phyloP scores from a whole-genome alignment of 2,329 filamentous ascomycete genomes.

The Chaetomium sp. region DNA sequence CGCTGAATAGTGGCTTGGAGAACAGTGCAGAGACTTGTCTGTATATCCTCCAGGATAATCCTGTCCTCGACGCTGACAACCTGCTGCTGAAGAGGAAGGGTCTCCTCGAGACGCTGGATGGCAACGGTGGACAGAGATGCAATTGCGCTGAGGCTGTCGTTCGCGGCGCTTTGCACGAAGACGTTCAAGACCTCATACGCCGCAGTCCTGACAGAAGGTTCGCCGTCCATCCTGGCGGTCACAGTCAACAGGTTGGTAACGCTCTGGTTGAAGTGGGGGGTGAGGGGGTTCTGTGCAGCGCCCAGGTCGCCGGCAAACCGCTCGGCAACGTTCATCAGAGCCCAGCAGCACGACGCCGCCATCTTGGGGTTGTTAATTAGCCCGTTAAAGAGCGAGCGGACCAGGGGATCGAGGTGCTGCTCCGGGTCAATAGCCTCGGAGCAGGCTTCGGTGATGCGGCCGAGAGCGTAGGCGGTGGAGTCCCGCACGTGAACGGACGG shows the following conservation, averaged over 20 bases:
- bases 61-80: constrained; percentile 97
- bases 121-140: constrained; percentile 84
- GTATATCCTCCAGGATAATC: constrained; percentile 95
- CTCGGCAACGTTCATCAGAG: constrained; percentile 96
- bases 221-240: constrained; percentile 78
- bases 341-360: constrained; percentile 98
- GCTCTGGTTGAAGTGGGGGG: constrained; percentile 90
- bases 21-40: constrained; percentile 91
- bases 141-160: constrained; percentile 79
- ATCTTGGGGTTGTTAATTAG: constrained; percentile 93
- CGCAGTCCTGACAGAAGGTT: constrained; percentile 88
- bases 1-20: constrained; percentile 89
- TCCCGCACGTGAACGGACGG: constrained; percentile 87
- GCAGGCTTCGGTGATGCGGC: constrained; percentile 92
- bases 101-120: constrained; percentile 87
- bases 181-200: constrained; percentile 96
- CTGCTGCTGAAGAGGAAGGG: constrained; percentile 84
- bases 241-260: constrained; percentile 82
- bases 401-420: constrained; percentile 79
- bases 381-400: constrained; percentile 86
- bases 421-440: constrained; percentile 87
- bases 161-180: constrained; percentile 88
- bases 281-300: constrained; percentile 76
- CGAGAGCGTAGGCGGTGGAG: constrained; percentile 92
- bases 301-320: constrained; percentile 88